Evolutionary conservation across 2,329 filamentous ascomycete species (phyloP).

Genomic region (Diaporthe citriasiana): DNA sequence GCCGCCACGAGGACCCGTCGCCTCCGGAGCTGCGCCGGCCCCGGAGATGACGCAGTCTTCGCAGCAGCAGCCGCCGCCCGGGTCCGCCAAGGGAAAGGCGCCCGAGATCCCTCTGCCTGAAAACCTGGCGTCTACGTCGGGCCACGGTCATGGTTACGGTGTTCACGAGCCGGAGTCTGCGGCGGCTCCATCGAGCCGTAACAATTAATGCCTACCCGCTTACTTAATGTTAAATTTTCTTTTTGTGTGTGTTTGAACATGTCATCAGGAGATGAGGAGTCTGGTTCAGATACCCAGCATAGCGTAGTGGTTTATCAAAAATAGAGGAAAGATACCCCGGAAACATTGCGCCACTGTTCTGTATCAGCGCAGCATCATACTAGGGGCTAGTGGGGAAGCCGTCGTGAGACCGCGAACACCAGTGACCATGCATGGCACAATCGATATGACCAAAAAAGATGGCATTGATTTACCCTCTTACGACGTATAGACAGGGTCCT

Average conservation of each 20-base stretch:
- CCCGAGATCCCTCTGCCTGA: slow-evolving; percentile 19
- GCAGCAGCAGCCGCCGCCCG: slow-evolving; percentile 6
- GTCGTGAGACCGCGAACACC: too few relatives aligned
- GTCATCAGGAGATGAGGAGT: background rate
- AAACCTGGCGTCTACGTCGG: background rate
- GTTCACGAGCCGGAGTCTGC: background rate
- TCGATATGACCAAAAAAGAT: background rate
- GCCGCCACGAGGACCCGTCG: background rate
- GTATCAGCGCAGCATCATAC: background rate
- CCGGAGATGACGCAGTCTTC: slow-evolving; percentile 32
- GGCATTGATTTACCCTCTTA: background rate
- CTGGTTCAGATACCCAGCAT: background rate
- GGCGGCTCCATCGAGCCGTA: background rate
- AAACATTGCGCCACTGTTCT: background rate
- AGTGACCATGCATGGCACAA: background rate
- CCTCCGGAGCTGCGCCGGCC: background rate
- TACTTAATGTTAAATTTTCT: slow-evolving; percentile 30
- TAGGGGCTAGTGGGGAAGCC: too few relatives aligned
- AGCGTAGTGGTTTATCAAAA: slow-evolving; percentile 21
- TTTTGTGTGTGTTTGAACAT: background rate
- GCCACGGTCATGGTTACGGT: background rate
- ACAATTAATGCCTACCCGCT: background rate
- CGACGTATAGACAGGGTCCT: slow-evolving; percentile 57
- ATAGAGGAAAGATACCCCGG: slow-evolving; percentile 37
- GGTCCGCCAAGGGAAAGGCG: slow-evolving; percentile 22